phyloP scores from a whole-genome alignment of 2,329 filamentous ascomycete species.

The Pseudogymnoascus sp. region DNA sequence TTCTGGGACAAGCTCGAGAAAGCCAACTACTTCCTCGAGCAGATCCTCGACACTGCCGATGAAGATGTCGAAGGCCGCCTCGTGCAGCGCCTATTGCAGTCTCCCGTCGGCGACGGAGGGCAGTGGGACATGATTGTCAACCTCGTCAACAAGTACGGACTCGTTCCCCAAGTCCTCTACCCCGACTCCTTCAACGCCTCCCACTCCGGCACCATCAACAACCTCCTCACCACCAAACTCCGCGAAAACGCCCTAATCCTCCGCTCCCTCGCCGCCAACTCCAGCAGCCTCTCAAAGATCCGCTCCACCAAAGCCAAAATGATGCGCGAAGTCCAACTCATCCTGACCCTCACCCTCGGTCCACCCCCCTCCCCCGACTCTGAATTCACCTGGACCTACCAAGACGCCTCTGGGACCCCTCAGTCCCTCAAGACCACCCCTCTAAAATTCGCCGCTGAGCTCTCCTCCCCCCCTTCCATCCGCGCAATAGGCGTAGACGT shows the following conservation, averaged over 20 bases:
- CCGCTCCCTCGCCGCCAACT: slow-evolving; percentile 44
- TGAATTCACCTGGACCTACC: slow-evolving; percentile 73
- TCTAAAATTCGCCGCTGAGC: slow-evolving; percentile 60
- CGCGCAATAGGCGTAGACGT: slow-evolving; percentile 54
- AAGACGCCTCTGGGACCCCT: slow-evolving; percentile 59
- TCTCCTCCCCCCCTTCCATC: slow-evolving; percentile 50
- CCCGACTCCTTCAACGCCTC: slow-evolving; percentile 75
- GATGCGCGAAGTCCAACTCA: slow-evolving; percentile 70
- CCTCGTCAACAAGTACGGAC: slow-evolving; percentile 75
- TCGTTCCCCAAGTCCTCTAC: slow-evolving; percentile 75
- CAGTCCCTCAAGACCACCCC: slow-evolving; percentile 59
- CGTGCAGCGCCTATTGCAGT: slow-evolving; percentile 58
- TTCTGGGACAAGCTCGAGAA: slow-evolving; percentile 96
- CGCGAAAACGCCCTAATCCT: slow-evolving; percentile 75
- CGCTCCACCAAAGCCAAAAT: slow-evolving; percentile 59
- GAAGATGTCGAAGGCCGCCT: slow-evolving; percentile 66
- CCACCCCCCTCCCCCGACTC: slow-evolving; percentile 63
- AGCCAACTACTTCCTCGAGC: slow-evolving; percentile 80
- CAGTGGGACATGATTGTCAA: slow-evolving; percentile 93
- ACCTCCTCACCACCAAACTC: slow-evolving; percentile 72
- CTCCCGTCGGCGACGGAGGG: slow-evolving; percentile 70
- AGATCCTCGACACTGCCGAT: slow-evolving; percentile 64
- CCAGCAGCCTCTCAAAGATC: slow-evolving; percentile 17
- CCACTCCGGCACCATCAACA: slow-evolving; percentile 62
- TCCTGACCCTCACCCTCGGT: slow-evolving; percentile 76